These are phyloP conservation scores for Ceratobasidium papillatum DNA, from an alignment of 1,284 basidiomycete species.

Conservation along the genomic window DNA sequence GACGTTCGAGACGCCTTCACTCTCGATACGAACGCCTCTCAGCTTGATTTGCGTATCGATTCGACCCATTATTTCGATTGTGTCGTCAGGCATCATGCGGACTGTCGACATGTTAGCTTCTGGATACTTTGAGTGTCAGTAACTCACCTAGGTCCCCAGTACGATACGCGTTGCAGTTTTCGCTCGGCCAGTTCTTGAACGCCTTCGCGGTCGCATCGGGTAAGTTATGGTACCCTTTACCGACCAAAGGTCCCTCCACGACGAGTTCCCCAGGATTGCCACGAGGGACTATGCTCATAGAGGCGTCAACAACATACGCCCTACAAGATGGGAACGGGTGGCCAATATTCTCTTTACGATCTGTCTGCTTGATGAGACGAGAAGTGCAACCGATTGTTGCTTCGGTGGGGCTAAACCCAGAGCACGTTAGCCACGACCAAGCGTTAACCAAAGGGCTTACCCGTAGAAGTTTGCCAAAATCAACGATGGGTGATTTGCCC, in stretches of 20 bases:
- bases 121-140: neutral
- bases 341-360: constrained; percentile 60
- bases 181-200: constrained; percentile 59
- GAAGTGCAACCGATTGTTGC: constrained; percentile 64
- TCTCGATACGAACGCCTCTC: constrained; percentile 64
- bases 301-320: constrained; percentile 55
- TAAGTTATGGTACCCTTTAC: constrained; percentile 60
- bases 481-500: constrained; percentile 59
- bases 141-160: constrained; percentile 59
- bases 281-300: constrained; percentile 56
- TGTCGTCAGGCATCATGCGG: constrained; percentile 64
- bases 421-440: neutral
- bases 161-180: constrained; percentile 56
- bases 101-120: constrained; percentile 46
- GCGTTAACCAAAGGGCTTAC: constrained; percentile 48
- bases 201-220: constrained; percentile 59
- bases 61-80: constrained; percentile 63
- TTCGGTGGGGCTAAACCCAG: constrained; percentile 54
- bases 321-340: constrained; percentile 53
- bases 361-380: constrained; percentile 57
- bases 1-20: constrained; percentile 61
- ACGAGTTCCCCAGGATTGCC: constrained; percentile 63
- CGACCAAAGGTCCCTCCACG: constrained; percentile 62
- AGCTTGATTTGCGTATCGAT: constrained; percentile 66
- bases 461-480: constrained; percentile 63